Evolutionary conservation across 441 rosid genomes (phyloP), one percentile per base, ranked within the genome.

Genomic region (Syzygium syzygioides): DNA sequence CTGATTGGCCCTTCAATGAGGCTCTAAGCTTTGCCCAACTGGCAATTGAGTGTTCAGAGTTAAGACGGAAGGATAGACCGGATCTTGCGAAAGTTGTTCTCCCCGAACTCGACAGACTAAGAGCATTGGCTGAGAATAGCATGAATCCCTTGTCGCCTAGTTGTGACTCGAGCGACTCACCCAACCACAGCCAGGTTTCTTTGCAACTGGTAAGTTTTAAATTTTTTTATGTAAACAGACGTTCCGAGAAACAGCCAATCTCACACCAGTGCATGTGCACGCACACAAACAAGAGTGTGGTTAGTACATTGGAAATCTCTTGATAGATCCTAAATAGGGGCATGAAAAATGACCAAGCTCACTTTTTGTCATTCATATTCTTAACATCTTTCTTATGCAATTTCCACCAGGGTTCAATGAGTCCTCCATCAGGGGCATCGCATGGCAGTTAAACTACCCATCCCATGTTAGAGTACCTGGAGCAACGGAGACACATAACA

Each of bases 11-110:
- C 10, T 30, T 97, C 25, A 94, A 97, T 91, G 98, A 96, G 88
- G 95, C 99, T 55, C 66, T 91, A 91, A 56, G 62, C 79, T 95
- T 97, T 87, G 98, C 97, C n/a, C 91, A 90, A 88, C 68, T 98
- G 86, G 93, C 99, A 14, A 93, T 98, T 32, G 90, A 95, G 92
- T 98, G 98, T 85, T 91, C 99, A 17, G 97, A 96, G 93, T 88
- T 96, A 45, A 95, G 99, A 91, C 90, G 99, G 79, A 98, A 95
- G 90, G 99, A 98, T 90, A 92, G 99, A 86, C 99, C 99, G 2
- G 98, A 98, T 90, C 96, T 96, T 54, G 95, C 95, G 50, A 95
- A 91, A 88, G 95, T 93, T 83, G 90, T 97, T 20, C 88, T 98
- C 93, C 98, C 98, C 19, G 96, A 94, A 90, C 96, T 98, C 30